Base-by-base conservation (phyloP, 495 filamentous ascomycete species). In the Mycothermus thermophilus region DNA sequence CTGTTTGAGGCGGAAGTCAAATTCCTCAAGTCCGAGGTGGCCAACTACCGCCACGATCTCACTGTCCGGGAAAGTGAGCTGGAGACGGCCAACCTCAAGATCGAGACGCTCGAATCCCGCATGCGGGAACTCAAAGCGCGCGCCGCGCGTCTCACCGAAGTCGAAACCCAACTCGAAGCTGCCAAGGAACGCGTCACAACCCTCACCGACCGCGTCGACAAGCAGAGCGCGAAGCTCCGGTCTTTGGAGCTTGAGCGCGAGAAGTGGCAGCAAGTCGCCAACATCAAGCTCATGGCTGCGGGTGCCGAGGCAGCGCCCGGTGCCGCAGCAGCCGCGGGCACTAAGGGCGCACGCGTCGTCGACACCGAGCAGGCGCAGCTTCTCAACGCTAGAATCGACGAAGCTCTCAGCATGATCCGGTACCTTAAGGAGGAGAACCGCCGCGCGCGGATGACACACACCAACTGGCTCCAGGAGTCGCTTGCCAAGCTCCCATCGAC, bases 91-190 rank as follows among this genome's bases (percentile, higher is more conserved):
- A 71, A 74, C 3, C 80, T 93, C 40, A 92, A 93, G 55, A 88
- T 93, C 48, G 90, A 95, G 57, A 81, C 83, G 4, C 77, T 96
- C 28, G 87, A 94, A 50, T 67, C 70, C 15, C 68, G 79, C 11
- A 80, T 77, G 68, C 74, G 80, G 26, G 86, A 93, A 44, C 72
- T 82, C 9, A 72, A 79, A 21, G 79, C 83, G 38, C 77, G 79
- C 51, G 60, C 68, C 15, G 64, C 70, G 17, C 60, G 63, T 15
- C 79, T 85, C 35, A 64, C 63, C 18, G 75, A 79, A 21, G 64
- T 83, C 2, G 78, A 83, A 46, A 53, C 55, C 10, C 54, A 67
- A 58, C 57, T 84, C 49, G 52, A 63, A 36, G 51, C 72, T 50
- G 72, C 71, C 47, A 51, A 71, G 13, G 53, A 66, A 20, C 52